These are phyloP conservation scores for Termitomyces sp. DNA, from an alignment of 768 basidiomycete genomes.

Conservation along the genomic window DNA sequence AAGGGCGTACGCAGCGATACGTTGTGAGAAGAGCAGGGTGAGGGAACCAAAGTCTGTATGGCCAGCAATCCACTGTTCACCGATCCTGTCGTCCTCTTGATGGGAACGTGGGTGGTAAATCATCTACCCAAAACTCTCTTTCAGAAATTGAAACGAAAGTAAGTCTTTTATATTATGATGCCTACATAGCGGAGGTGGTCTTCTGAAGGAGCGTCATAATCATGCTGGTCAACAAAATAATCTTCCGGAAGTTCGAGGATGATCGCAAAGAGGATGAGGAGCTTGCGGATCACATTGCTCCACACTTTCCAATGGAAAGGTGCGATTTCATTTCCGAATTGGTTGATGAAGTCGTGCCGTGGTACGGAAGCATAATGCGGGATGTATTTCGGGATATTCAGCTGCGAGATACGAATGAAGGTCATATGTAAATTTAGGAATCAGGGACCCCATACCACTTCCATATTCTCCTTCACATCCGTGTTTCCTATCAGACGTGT, in stretches of 20 bases:
- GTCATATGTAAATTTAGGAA: background rate
- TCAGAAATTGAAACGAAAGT: background rate
- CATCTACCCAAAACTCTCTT: conserved; percentile 15
- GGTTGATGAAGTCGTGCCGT: conserved; percentile 18
- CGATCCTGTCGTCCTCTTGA: conserved; percentile 33
- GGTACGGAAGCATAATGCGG: conserved; percentile 10
- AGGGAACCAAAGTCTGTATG: conserved; percentile 37
- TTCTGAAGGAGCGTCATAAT: conserved; percentile 25
- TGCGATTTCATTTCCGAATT: conserved; percentile 22
- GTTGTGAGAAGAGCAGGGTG: conserved; percentile 31
- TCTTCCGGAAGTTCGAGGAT: conserved; percentile 43
- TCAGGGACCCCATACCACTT: conserved; percentile 15
- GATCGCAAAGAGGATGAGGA: conserved; percentile 29
- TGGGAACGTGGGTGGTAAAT: conserved; percentile 30
- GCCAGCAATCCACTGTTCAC: conserved; percentile 40
- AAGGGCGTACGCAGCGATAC: conserved; percentile 2
- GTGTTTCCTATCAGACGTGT: conserved; percentile 25
- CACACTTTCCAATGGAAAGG: conserved; percentile 25
- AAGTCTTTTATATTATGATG: background rate
- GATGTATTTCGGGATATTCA: conserved; percentile 32
- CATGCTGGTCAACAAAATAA: conserved; percentile 33
- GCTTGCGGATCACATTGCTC: conserved; percentile 22
- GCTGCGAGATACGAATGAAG: background rate
- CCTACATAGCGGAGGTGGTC: conserved; percentile 28
- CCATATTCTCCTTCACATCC: conserved; percentile 31